Base-by-base conservation (phyloP, 176 grass and related monocot genomes). In the Oryza meyeriana region DNA sequence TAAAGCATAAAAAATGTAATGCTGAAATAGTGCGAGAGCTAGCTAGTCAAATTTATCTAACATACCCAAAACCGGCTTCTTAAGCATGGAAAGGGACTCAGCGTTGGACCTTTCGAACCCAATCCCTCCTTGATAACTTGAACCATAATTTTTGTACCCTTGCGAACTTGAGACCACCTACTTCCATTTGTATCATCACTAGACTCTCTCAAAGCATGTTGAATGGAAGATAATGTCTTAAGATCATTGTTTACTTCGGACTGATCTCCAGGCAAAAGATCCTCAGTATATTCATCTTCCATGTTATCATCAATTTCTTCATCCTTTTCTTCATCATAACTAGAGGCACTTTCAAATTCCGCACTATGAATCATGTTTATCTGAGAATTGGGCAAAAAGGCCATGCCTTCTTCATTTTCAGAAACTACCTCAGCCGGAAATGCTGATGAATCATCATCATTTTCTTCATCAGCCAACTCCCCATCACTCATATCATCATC, bases 51-150 rank as follows among this genome's bases (percentile, higher is more conserved):
- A 59, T 26, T 79, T 79, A 83, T 66, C 65, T 69, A 87, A 84
- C 86, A 78, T 82, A 98, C 95, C 95, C 92, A 98, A 79, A 98
- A 98, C 86, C 95, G 85, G 66, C 92, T 98, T 76, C 92, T 89
- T 84, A 98, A 57, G 78, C 78, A 94, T 73, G 95, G 92, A 93
- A 94, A 94, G 71, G 95, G 90, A 74, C 86, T 98, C 18, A 98
- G 86, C 35, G 79, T 91, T 81, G 95, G 95, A 81, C 92, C 90
- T 87, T 98, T 98, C 4, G 86, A 88, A 44, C 90, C 90, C 75
- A 98, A 87, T 67, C 86, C 95, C 81, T 98, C 95, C 90, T 94
- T 98, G 72, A 93, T 81, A 84, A 98, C 92, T 91, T 98, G 95
- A 89, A 94, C 95, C 85, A 98, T 75, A 69, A 98, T 77, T 89